These are phyloP conservation scores for Ceriops zippeliana DNA, from an alignment of 345 rosid species.

Conservation along the genomic window DNA sequence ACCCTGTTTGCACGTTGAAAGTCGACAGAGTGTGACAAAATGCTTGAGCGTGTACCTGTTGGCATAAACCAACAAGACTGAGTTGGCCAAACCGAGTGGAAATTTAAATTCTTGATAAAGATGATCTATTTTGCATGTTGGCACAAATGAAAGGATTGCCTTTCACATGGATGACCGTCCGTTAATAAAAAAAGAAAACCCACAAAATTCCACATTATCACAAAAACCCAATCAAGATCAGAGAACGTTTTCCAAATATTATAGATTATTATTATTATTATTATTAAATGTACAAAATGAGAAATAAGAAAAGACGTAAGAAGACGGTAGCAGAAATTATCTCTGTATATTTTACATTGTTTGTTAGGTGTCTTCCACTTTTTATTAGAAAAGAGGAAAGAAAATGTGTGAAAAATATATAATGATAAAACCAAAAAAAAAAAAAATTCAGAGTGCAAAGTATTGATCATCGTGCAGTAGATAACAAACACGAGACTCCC, in stretches of 20 bases:
- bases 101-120: too few relatives aligned
- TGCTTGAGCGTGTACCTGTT: background rate
- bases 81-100: too few relatives aligned
- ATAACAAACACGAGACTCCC: constrained; percentile 14
- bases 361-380: background rate
- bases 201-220: background rate
- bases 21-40: too few relatives aligned
- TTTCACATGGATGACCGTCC: background rate
- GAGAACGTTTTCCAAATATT: background rate
- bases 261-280: too few relatives aligned
- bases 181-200: background rate
- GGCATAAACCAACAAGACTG: too few relatives aligned
- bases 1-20: too few relatives aligned
- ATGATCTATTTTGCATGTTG: background rate
- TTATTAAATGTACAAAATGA: too few relatives aligned
- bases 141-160: background rate
- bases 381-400: background rate
- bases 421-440: too few relatives aligned
- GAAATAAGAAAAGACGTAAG: too few relatives aligned
- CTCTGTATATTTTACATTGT: background rate
- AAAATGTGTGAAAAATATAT: background rate
- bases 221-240: background rate
- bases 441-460: background rate
- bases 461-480: too few relatives aligned
- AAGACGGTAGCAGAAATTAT: background rate